Base-by-base conservation (phyloP, 352 stramenopile species). In the Phytophthora nicotianae region DNA sequence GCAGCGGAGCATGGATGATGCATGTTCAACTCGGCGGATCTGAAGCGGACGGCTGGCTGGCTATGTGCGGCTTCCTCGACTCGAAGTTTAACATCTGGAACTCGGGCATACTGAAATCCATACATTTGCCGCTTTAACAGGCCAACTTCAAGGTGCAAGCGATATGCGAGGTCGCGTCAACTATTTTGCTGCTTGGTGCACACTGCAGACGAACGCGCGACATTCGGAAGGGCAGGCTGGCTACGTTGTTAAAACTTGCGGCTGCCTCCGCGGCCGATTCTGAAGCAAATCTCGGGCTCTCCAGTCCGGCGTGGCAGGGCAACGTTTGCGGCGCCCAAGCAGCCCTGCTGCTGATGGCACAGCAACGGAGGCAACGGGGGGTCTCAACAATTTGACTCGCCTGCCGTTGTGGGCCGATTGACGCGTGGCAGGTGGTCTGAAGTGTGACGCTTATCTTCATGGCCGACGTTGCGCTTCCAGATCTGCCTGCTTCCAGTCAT, bases 381-480 rank as follows among this genome's bases (percentile, higher is more conserved):
- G 32, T 32, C 29, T 62, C 19, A 23, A 58, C 40, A 65, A n/a
- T 20, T 48, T 50, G 42, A 47, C 56, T 37, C 38, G 16, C 21
- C 45, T n/a, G n/a, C n/a, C n/a, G n/a, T n/a, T n/a, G n/a, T n/a
- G n/a, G 26, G 14, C 45, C 14, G 19, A 33, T 45, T 26, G 23
- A 55, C 48, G 42, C 45, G 49, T 70, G 57, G 32, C 43, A 35
- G 29, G 29, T 35, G 29, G 29, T 38, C 35, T 45, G 27, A 32
- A 62, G 55, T 62, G 33, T 46, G 27, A 50, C 43, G 38, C 16
- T 65, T 20, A 13, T 41, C 24, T 4, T 29, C 24, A 29, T 7
- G 24, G 24, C 24, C 24, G 17, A 32, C 16, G 32, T 77, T 75
- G 65, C 70, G 62, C 53, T 77, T 75, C 61, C 42, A n/a, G 24